phyloP scores from a whole-genome alignment of 805 yeast species.

The Hanseniaspora lachancei region DNA sequence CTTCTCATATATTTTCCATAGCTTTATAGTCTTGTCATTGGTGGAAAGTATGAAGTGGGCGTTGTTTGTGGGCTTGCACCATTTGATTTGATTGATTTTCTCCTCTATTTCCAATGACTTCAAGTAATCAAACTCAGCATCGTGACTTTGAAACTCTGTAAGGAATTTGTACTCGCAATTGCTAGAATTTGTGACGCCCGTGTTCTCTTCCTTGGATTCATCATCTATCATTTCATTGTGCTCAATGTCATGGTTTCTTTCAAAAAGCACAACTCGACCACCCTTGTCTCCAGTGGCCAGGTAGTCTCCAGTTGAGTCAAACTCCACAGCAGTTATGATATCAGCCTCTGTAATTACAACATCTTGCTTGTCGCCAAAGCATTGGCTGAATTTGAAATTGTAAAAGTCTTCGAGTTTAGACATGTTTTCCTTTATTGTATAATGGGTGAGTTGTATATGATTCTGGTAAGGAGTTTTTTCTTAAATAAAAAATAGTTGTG shows the following conservation, averaged over 20 bases:
- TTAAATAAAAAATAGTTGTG: no score
- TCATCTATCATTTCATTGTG: constrained; percentile 10
- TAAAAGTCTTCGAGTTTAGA: constrained; percentile 15
- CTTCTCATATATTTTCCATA: constrained; percentile 92
- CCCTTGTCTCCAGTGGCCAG: constrained; percentile 98
- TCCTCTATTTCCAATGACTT: constrained; percentile 95
- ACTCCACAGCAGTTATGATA: constrained; percentile 91
- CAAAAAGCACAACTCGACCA: constrained; percentile 92
- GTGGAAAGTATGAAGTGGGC: constrained; percentile 86
- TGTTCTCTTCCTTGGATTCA: background rate
- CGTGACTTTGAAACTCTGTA: constrained; percentile 96
- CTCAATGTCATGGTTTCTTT: constrained; percentile 55
- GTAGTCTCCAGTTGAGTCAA: constrained; percentile 86
- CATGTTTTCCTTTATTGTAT: constrained; percentile 17
- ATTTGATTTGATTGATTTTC: constrained; percentile 91
- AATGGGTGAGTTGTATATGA: background rate
- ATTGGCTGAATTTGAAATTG: constrained; percentile 70
- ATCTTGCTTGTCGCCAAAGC: constrained; percentile 98
- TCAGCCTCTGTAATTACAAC: constrained; percentile 95
- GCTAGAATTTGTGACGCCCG: constrained; percentile 21
- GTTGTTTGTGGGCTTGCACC: constrained; percentile 80
- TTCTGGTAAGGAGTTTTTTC: background rate
- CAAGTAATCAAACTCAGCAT: constrained; percentile 93
- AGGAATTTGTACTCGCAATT: constrained; percentile 84
- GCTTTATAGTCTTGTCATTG: constrained; percentile 94